Base-by-base conservation (phyloP, 352 stramenopile species). In the Globisporangium orthogonon region DNA sequence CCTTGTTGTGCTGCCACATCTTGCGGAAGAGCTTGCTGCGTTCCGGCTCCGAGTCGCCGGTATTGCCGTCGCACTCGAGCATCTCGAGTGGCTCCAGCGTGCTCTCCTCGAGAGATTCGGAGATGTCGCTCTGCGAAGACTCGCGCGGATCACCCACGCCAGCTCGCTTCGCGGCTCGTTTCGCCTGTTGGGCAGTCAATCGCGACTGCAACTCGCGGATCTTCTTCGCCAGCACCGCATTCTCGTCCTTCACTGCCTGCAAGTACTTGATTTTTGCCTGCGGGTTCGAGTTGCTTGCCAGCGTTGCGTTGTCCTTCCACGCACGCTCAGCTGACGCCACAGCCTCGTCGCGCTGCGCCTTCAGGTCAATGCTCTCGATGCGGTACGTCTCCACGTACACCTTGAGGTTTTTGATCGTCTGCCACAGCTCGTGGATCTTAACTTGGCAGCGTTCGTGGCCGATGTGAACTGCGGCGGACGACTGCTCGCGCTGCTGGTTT, bases 241-340 rank as follows among this genome's bases (percentile, higher is more conserved):
- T 91, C 50, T 91, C 82, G 33, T 76, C 71, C 58, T 91, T 91
- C 17, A 91, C 50, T 29, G 76, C 59, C 62, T 89, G 65, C 23
- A 89, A 40, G 57, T 91, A 91, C 66, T 80, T 78, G 65, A 89
- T 91, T 53, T 80, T 79, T 60, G 84, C 74, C 55, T 87, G 76
- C 4, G 71, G 70, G 59, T 91, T 89, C 61, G 65, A 72, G 48
- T 81, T 86, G 13, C 82, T 68, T 0, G 72, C 77, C 0, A 91
- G 62, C 52, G 71, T 75, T 1, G 73, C 63, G 54, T 86, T 91
- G 41, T 85, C 61, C 14, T 69, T 59, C 70, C 80, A 81, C 43
- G 78, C 82, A 30, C 63, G 67, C 40, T 89, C 68, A 1, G 75
- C 76, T 0, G 78, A 85, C 14, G 57, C 60, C 15, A 83, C 64